Percentiles rank a stretch among this genome's conserved stretches.
Conservation (phyloP, 2,329 filamentous ascomycete genomes). For the Immersiporthe knoxdaviesiana region DNA sequence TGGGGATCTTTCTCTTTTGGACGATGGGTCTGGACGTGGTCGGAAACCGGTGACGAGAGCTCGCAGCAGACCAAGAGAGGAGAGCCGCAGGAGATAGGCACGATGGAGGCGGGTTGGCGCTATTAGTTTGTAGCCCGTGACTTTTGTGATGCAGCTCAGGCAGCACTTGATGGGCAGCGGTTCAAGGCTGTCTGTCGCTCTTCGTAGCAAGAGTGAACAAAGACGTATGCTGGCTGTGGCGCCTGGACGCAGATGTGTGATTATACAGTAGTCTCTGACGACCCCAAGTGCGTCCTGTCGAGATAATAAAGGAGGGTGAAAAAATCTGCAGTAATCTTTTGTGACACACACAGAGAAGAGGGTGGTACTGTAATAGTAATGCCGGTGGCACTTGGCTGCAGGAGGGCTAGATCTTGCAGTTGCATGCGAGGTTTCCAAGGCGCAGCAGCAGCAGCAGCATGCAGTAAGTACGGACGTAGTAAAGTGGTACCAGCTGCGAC, state of each 20-base stretch:
- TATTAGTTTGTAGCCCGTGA: background rate
- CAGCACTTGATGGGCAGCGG: background rate
- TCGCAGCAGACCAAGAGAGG: slow-evolving; percentile 8
- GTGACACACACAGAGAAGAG: slow-evolving; percentile 7
- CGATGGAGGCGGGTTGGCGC: background rate
- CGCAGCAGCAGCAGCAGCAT: slow-evolving; percentile 5
- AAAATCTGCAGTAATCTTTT: slow-evolving; percentile 27
- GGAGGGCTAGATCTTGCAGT: slow-evolving; percentile 8
- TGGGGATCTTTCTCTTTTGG: background rate
- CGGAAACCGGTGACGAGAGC: slow-evolving; percentile 23
- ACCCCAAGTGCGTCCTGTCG: background rate
- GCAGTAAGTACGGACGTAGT: no score
- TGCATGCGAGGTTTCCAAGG: slow-evolving; percentile 12
- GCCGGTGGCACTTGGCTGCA: slow-evolving; percentile 12
- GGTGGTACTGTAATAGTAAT: background rate
- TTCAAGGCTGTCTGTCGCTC: background rate
- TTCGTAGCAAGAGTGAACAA: no score
- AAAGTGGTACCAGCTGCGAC: background rate
- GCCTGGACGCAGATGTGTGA: background rate
- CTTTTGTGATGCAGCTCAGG: background rate
- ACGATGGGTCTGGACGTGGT: slow-evolving; percentile 13
- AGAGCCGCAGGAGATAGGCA: background rate
- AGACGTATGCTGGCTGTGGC: no score
- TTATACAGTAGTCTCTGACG: background rate
- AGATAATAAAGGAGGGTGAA: background rate